These are phyloP conservation scores for Chrysosporium keratinophilum DNA, from an alignment of 2,329 filamentous ascomycete species.

Conservation along the genomic window DNA sequence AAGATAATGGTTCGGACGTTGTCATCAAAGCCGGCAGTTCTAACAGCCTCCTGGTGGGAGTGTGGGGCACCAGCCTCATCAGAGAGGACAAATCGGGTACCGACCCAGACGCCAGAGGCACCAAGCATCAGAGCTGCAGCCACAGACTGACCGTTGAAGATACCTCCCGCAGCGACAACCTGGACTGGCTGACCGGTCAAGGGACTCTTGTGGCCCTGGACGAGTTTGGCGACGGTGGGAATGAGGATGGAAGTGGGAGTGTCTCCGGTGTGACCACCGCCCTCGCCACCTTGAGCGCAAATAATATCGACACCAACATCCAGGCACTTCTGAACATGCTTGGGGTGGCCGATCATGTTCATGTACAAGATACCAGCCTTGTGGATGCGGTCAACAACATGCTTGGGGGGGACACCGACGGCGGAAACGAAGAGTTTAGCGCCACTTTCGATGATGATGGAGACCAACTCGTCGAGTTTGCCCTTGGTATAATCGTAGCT, in stretches of 20 bases:
- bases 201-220: conserved; percentile 70
- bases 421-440: conserved; percentile 93
- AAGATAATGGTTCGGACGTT: conserved; percentile 97
- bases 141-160: conserved; percentile 83
- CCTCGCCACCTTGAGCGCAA: conserved; percentile 96
- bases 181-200: conserved; percentile 80
- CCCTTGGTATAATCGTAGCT: conserved; percentile 99
- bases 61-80: conserved; percentile 91
- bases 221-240: conserved; percentile 75
- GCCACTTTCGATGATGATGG: conserved; percentile 85
- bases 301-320: conserved; percentile 90
- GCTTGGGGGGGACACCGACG: conserved; percentile 82
- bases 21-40: conserved; percentile 85
- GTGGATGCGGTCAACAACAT: conserved; percentile 84
- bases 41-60: conserved; percentile 89
- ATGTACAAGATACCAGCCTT: conserved; percentile 82
- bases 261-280: conserved; percentile 91
- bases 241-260: conserved; percentile 87
- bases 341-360: conserved; percentile 99
- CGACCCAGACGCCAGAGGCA: conserved; percentile 87
- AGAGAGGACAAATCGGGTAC: conserved; percentile 86
- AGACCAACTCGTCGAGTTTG: conserved; percentile 81
- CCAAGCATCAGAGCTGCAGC: conserved; percentile 89
- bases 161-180: conserved; percentile 85
- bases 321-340: conserved; percentile 95